Conservation (phyloP, 164 flowering plant species). For the Hamamelis virginiana region DNA sequence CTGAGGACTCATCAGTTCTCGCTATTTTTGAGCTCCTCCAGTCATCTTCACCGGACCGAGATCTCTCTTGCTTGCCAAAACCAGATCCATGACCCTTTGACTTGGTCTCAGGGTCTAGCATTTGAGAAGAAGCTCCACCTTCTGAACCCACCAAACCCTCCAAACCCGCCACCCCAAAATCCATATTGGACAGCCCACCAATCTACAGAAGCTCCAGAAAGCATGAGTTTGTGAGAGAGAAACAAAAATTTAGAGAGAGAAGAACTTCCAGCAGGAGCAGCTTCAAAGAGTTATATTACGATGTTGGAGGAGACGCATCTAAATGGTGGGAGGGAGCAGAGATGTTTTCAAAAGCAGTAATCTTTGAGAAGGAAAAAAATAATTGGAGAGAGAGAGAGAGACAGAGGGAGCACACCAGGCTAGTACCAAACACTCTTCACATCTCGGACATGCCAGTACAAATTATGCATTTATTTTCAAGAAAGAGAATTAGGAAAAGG, state of each 20-base stretch:
- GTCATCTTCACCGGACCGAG: slow-evolving; percentile 38
- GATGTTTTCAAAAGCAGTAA: slow-evolving; percentile 13
- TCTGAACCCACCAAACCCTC: slow-evolving; percentile 39
- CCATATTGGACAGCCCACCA: slow-evolving; percentile 38
- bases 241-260: slow-evolving; percentile 17
- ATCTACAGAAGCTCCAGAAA: slow-evolving; percentile 19
- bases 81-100: slow-evolving; percentile 54
- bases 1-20: slow-evolving; percentile 32
- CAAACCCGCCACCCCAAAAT: slow-evolving; percentile 49
- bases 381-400: slow-evolving; percentile 31
- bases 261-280: not conserved
- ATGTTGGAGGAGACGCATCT: slow-evolving; percentile 15
- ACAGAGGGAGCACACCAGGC: slow-evolving; percentile 13
- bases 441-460: slow-evolving; percentile 13
- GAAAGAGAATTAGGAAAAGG: no score
- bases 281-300: not conserved
- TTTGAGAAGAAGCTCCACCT: slow-evolving; percentile 21
- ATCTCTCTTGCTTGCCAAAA: slow-evolving; percentile 24
- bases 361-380: slow-evolving; percentile 20
- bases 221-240: slow-evolving; percentile 22
- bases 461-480: no score
- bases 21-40: slow-evolving; percentile 50
- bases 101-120: slow-evolving; percentile 29
- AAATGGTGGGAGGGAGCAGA: slow-evolving; percentile 5
- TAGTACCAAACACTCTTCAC: slow-evolving; percentile 12